Evolutionary conservation across 331 rosid genomes (phyloP), one percentile per base, ranked within the genome.

Genomic region (Pyrus hybrid): DNA sequence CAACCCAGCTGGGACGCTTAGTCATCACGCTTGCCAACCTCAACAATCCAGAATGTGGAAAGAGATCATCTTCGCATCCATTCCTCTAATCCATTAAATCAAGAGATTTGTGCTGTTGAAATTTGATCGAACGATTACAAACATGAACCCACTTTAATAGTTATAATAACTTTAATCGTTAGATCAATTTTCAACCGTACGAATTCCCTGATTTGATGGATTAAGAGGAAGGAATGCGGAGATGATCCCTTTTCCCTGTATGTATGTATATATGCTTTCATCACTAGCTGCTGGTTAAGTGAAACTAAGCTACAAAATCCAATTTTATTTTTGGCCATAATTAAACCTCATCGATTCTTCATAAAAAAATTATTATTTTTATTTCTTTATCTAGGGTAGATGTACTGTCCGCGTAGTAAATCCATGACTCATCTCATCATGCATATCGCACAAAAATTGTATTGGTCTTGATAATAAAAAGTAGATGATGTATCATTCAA

Each of bases 21-120:
- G 13, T 29, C 14, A 2, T 57, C 61, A 78, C 87, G 81, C 83
- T 85, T 85, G 86, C 61, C 81, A 23, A 25, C 16, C 35, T 2
- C 45, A 54, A 6, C 25, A 10, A 30, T 13, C 32, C 53, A 5
- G 1, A 0, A 11, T 16, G 54, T 16, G 12, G 43, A 35, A 35
- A 35, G 43, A 0, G 43, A 9, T 37, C 1, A 0, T 37, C 2
- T 32, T 6, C 35, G 8, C 0, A 32, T 32, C 2, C 8, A 0
- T 37, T 37, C 13, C 13, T 37, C 0, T 37, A 8, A 37, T 37
- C 4, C 1, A 37, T 0, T 0, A 37, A 37, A 37, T 9, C 13
- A 37, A 1, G 0, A 37, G 13, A 37, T 37, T 3, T 9, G 0
- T 37, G 4, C 0, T 0, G 13, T 0, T 37, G 4, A 37, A 37